phyloP scores from a whole-genome alignment of 2,329 filamentous ascomycete genomes.

The Penicillium sp. region DNA sequence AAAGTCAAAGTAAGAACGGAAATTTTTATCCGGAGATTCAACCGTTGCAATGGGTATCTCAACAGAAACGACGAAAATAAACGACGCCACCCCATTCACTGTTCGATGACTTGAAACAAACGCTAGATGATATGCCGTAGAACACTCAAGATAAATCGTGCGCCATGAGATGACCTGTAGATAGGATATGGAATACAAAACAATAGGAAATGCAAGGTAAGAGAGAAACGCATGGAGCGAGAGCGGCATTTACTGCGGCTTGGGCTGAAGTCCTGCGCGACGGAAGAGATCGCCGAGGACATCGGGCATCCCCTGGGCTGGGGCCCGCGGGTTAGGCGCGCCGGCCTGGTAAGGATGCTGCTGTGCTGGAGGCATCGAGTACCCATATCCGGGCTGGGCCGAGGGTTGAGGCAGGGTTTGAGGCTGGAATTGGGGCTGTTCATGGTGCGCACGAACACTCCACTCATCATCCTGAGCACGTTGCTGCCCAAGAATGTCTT shows the following conservation, averaged over 20 bases:
- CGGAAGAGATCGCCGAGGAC: conserved; percentile 46
- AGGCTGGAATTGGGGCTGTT: conserved; percentile 14
- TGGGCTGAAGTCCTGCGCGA: conserved; percentile 37
- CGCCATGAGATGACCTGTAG: conserved; percentile 1
- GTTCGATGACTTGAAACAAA: background rate
- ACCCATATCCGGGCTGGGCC: conserved; percentile 1
- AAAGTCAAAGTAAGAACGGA: too few relatives aligned
- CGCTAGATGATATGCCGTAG: background rate
- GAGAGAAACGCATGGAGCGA: background rate
- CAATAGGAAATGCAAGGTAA: background rate
- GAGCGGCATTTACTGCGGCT: background rate
- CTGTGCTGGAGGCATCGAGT: background rate
- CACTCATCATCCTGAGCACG: conserved; percentile 52
- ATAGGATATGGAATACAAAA: background rate
- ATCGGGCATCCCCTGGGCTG: conserved; percentile 29
- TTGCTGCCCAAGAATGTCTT: conserved; percentile 58
- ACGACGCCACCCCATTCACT: conserved; percentile 7
- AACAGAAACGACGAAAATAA: conserved; percentile 3
- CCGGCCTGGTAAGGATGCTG: background rate
- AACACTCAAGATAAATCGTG: conserved; percentile 6
- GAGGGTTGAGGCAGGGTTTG: background rate
- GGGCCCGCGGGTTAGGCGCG: conserved; percentile 6
- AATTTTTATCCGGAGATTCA: too few relatives aligned
- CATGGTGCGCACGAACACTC: conserved; percentile 50
- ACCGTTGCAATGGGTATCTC: conserved; percentile 23